Base-by-base conservation (phyloP, 805 yeast species). In the Dipodascopsis uninucleata region DNA sequence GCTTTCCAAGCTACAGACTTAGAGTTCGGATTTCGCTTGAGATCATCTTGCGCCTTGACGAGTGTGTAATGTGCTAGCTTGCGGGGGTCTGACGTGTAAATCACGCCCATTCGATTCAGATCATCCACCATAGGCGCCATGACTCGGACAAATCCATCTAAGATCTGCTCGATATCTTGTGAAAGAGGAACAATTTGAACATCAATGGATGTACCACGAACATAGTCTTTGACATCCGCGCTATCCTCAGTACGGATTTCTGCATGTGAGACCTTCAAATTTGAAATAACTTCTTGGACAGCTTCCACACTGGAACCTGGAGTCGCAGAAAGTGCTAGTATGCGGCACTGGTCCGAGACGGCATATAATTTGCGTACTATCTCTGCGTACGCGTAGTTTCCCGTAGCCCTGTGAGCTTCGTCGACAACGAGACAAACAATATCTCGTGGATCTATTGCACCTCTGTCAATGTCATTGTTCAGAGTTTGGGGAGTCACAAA, bases 401-500 rank as follows among this genome's bases (percentile, higher is more conserved):
- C 96, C 40, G 82, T 81, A 0, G 97, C 88, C 38, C 96, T 71
- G 63, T 93, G 99, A 0, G 98, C 97, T 67, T 93, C 99, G 66
- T 93, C 99, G 20, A 93, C 73, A 2, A 93, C 90, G 34, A 94
- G 57, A 41, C 93, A 76, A 0, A 78, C 82, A 10, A 93, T 70
- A 20, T 75, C 74, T 53, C 78, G 81, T 0, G 97, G 96, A 58
- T 86, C 78, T 20, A 90, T 66, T 1, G 77, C 67, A 0, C 96
- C 96, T 29, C 78, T 68, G 32, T 76, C 71, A 50, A 93, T 69
- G 64, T 93, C 99, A 64, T 88, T 88, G 52, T 87, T 96, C 3
- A 93, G 89, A 4, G 89, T 94, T 58, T 93, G 98, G 0, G 99
- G 98, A 0, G 99, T 93, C 1, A 96, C 79, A 60, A 93, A 93